These are phyloP conservation scores for Heterobasidion parviporum DNA, from an alignment of 1,284 basidiomycete genomes.

Conservation along the genomic window DNA sequence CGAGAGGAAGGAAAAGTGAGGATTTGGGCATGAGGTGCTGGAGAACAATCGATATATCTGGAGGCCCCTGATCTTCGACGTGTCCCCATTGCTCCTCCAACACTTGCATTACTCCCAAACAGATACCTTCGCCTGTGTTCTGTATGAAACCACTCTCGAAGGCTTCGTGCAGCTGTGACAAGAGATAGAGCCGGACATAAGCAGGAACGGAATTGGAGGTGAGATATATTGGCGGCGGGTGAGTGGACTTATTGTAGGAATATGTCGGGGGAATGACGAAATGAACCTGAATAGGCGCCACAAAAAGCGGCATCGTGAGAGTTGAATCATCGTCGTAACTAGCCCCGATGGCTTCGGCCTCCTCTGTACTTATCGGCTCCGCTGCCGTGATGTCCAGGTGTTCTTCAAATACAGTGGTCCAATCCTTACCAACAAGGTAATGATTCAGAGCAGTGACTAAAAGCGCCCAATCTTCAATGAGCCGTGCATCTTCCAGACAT, in stretches of 20 bases:
- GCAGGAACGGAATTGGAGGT: constrained; percentile 66
- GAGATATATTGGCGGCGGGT: constrained; percentile 70
- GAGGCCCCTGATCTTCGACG: constrained; percentile 63
- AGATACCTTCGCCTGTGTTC: constrained; percentile 63
- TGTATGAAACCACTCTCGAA: constrained; percentile 50
- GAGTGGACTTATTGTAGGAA: constrained; percentile 44
- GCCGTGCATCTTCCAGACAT: constrained; percentile 30
- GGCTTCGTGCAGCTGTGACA: constrained; percentile 52
- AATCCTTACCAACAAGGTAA: constrained; percentile 36
- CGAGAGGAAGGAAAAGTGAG: background rate
- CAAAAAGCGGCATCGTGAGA: constrained; percentile 55
- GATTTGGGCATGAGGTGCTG: constrained; percentile 45
- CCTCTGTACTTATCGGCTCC: constrained; percentile 41
- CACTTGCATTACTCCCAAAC: constrained; percentile 68
- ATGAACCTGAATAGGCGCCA: constrained; percentile 59
- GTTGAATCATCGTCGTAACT: constrained; percentile 26
- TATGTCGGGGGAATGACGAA: constrained; percentile 50
- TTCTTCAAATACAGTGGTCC: constrained; percentile 13
- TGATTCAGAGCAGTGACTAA: constrained; percentile 44
- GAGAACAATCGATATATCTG: constrained; percentile 62
- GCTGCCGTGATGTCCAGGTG: constrained; percentile 10
- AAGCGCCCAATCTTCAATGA: constrained; percentile 38
- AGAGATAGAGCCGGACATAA: constrained; percentile 81
- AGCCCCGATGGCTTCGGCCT: constrained; percentile 67
- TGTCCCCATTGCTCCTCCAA: constrained; percentile 65